Evolutionary conservation across 2,329 filamentous ascomycete species (phyloP).

Genomic region (Aureobasidium vineae): DNA sequence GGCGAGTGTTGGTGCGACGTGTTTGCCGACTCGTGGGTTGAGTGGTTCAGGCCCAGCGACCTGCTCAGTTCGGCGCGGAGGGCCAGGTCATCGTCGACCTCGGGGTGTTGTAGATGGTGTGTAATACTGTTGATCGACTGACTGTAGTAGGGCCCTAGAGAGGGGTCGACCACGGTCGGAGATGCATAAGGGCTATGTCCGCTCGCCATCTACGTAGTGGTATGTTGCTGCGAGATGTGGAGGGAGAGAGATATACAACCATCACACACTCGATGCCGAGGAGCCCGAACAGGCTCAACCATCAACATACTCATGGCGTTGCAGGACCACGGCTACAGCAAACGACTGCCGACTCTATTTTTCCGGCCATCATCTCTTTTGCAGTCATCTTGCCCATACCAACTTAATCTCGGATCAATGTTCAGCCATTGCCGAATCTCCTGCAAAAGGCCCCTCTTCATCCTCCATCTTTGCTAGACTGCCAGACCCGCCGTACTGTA

Average conservation of each 20-base stretch:
- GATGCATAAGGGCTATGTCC: slow-evolving; percentile 15
- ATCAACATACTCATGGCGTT: neutral
- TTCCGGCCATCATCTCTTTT: slow-evolving; percentile 7
- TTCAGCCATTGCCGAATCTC: slow-evolving; percentile 5
- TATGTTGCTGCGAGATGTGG: slow-evolving; percentile 5
- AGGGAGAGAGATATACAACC: slow-evolving; percentile 2
- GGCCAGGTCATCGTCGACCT: slow-evolving; percentile 26
- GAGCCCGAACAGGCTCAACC: neutral
- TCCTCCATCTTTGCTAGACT: neutral
- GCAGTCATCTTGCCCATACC: neutral
- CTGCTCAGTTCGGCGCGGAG: slow-evolving; percentile 17
- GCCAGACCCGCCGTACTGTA: neutral
- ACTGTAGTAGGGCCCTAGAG: slow-evolving; percentile 26
- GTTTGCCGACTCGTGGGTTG: slow-evolving; percentile 11
- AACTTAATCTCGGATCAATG: slow-evolving; percentile 11
- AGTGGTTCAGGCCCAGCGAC: slow-evolving; percentile 17
- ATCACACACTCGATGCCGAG: slow-evolving; percentile 6
- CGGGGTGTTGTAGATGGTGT: slow-evolving; percentile 18
- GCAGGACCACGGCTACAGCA: neutral
- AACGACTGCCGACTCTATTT: slow-evolving; percentile 1
- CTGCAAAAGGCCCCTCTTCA: neutral
- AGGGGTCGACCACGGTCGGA: slow-evolving; percentile 23
- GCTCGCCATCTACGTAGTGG: slow-evolving; percentile 7
- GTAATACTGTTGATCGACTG: slow-evolving; percentile 1
- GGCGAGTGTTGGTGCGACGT: slow-evolving; percentile 22